phyloP scores from a whole-genome alignment of 768 basidiomycete genomes.

The Collybiopsis luxurians region DNA sequence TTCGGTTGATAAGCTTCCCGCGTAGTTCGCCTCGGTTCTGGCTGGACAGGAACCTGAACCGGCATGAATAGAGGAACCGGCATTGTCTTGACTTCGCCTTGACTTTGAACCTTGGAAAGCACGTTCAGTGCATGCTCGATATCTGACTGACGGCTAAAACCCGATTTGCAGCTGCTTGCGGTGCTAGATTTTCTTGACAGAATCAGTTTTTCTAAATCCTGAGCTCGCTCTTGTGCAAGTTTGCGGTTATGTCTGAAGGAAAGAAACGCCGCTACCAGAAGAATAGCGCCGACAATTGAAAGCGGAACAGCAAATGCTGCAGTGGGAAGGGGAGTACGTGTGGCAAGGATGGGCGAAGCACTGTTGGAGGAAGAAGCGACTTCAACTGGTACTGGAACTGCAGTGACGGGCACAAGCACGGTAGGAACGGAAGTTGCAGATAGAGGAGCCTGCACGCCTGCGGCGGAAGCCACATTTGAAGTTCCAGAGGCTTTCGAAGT shows the following conservation, averaged over 20 bases:
- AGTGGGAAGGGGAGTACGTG: conserved; percentile 22
- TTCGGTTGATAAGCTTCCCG: not conserved
- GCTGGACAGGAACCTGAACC: not conserved
- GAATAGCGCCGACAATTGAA: conserved; percentile 27
- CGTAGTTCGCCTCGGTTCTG: conserved; percentile 3
- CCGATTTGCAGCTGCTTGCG: not conserved
- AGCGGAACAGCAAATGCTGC: conserved; percentile 33
- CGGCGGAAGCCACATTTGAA: not conserved
- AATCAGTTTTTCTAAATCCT: conserved; percentile 2
- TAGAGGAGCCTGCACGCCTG: conserved; percentile 2
- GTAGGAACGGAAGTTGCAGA: not conserved
- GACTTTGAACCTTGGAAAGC: conserved; percentile 1
- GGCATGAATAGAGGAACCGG: conserved; percentile 8
- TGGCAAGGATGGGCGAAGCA: conserved; percentile 17
- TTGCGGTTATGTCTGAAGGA: conserved; percentile 26
- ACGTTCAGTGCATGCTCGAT: conserved; percentile 8
- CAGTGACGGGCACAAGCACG: not conserved
- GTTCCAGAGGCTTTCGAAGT: not conserved
- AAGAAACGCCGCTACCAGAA: conserved; percentile 26
- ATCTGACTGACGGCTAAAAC: conserved; percentile 5
- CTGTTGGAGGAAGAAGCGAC: conserved; percentile 5
- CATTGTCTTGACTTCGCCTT: conserved; percentile 2
- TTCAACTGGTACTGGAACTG: not conserved
- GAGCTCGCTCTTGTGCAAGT: conserved; percentile 9
- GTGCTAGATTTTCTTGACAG: not conserved